Base-by-base conservation (phyloP, 345 rosid species). In the Arabis alpina region DNA sequence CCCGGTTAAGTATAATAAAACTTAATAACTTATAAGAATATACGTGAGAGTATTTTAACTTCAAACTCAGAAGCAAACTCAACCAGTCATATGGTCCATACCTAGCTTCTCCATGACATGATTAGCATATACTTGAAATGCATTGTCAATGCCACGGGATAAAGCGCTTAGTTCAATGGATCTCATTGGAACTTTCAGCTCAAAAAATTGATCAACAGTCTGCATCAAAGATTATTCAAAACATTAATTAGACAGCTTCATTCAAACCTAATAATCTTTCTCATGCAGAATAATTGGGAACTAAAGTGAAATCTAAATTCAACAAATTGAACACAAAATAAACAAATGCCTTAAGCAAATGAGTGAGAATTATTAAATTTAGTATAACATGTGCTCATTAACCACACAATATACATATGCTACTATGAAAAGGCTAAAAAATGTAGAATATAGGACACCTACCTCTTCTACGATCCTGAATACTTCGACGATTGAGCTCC, bases 401-500 rank as follows among this genome's bases (percentile, higher is more conserved):
- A 54, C 62, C 72, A 55, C 42, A 54, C 44, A 16, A 4, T 4
- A 28, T 15, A 15, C 41, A 66, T 41, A 54, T 42, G 51, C 54
- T 30, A 3, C 45, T 43, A 19, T 41, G 40, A 37, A 25, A 34
- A 32, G 15, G 49, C 19, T 47, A 63, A 36, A 6, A 28, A 63
- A 47, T 54, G 37, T 36, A 40, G 44, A 68, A 25, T 14, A 13
- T 16, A 52, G 51, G 53, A 48, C 27, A 41, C 77, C 58, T 82
- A 89, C 99, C 99, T 94, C 99, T 82, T 94, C 99, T 25, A 89
- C 90, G n/a, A 94, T 94, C 81, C 97, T 83, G 63, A 86, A 91
- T 57, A 91, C 95, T 85, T 94, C 99, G 47, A 94, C 93, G 68
- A 94, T 85, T 65, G 99, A 94, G 85, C 83, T 86, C 55, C 92